These are phyloP conservation scores for Rhododendron mucronatum DNA, from an alignment of 148 eudicot genomes.

Conservation along the genomic window DNA sequence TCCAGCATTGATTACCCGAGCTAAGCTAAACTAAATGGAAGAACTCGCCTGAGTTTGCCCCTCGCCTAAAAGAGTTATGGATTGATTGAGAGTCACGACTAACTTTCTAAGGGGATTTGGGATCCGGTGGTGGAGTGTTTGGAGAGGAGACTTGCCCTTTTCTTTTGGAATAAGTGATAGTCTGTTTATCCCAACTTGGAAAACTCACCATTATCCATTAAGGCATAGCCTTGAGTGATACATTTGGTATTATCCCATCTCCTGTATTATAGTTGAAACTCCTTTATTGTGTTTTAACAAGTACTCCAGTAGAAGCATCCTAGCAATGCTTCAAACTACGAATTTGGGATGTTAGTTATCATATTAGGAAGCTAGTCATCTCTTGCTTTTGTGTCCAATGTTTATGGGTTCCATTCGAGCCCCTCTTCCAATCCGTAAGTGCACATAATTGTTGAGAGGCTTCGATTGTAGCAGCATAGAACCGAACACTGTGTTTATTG, in stretches of 20 bases:
- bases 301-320: not conserved
- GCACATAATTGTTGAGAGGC: too few species aligned
- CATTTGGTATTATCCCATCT: not conserved
- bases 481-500: too few species aligned
- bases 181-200: not conserved
- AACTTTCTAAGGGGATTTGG: not conserved
- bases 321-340: not conserved
- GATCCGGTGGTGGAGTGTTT: not conserved
- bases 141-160: not conserved
- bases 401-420: not conserved
- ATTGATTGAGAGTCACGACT: not conserved
- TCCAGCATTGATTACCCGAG: not conserved
- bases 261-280: not conserved
- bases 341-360: not conserved
- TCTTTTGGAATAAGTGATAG: not conserved
- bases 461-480: too few species aligned
- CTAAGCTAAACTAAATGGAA: not conserved
- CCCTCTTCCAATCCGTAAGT: not conserved
- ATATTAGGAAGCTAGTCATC: not conserved
- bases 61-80: not conserved
- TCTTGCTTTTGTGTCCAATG: not conserved
- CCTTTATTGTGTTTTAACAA: not conserved
- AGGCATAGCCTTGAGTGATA: not conserved
- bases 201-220: not conserved
- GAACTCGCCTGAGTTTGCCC: not conserved